phyloP scores from a whole-genome alignment of 306 rosid genomes.

The Vicia sativa region DNA sequence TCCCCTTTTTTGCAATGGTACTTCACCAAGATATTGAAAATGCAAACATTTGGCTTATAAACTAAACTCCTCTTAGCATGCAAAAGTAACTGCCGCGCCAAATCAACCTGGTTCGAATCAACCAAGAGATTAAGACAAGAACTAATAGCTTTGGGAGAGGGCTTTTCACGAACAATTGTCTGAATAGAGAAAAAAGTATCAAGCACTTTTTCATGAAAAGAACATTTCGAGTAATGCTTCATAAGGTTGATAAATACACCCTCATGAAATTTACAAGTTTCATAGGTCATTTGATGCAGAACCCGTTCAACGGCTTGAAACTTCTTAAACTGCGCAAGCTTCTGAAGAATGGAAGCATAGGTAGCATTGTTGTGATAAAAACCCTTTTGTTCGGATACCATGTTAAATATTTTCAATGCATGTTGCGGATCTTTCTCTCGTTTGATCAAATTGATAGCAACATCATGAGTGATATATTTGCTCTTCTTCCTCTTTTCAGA shows the following conservation, averaged over 20 bases:
- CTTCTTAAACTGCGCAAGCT: conserved; percentile 71
- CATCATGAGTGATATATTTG: conserved; percentile 62
- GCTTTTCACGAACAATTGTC: conserved; percentile 69
- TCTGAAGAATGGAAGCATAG: conserved; percentile 68
- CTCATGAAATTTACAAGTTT: conserved; percentile 85
- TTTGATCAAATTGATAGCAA: conserved; percentile 65
- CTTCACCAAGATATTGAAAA: conserved; percentile 82
- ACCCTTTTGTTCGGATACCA: conserved; percentile 72
- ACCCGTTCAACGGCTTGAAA: conserved; percentile 69
- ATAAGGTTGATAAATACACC: conserved; percentile 75
- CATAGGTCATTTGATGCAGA: conserved; percentile 75
- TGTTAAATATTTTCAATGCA: conserved; percentile 76
- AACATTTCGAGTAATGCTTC: conserved; percentile 71
- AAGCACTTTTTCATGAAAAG: conserved; percentile 68
- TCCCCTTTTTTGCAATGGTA: conserved; percentile 82
- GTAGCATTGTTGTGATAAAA: conserved; percentile 76
- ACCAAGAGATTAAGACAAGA: conserved; percentile 83
- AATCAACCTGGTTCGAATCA: conserved; percentile 63
- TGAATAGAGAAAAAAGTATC: conserved; percentile 63
- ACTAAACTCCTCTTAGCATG: conserved; percentile 57
- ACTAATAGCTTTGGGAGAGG: conserved; percentile 74
- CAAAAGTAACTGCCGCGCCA: conserved; percentile 66
- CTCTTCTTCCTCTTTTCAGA: conserved; percentile 46
- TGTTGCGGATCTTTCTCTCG: conserved; percentile 81
- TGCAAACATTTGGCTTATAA: conserved; percentile 71